Evolutionary conservation across 768 basidiomycete species (phyloP).

Genomic region (Mycena galopus): DNA sequence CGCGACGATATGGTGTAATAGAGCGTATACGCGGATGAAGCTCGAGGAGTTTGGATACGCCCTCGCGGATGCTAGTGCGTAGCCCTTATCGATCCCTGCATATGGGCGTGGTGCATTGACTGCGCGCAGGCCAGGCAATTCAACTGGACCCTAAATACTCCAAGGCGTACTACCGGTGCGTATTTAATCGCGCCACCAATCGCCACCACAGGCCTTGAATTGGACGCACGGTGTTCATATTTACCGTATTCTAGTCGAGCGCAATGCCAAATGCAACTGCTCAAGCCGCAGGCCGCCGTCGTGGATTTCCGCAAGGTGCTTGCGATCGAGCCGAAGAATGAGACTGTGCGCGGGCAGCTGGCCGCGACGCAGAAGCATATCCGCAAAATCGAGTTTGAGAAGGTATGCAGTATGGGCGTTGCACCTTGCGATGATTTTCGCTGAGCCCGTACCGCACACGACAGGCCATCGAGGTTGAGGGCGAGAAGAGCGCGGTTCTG

Average conservation of each 20-base stretch:
- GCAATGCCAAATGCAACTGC: slow-evolving; percentile 89
- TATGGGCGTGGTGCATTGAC: slow-evolving; percentile 3
- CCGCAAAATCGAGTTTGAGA: slow-evolving; percentile 92
- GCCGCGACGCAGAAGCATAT: slow-evolving; percentile 92
- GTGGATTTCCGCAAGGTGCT: slow-evolving; percentile 90
- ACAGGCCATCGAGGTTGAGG: slow-evolving; percentile 93
- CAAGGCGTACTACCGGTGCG: slow-evolving; percentile 89
- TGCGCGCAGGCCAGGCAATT: slow-evolving; percentile 80
- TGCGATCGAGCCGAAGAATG: slow-evolving; percentile 88
- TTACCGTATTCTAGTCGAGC: slow-evolving; percentile 71
- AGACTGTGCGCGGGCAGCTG: slow-evolving; percentile 82
- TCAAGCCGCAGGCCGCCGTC: slow-evolving; percentile 89
- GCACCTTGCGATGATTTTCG: neutral
- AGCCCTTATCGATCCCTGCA: neutral
- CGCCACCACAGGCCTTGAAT: too few relatives aligned
- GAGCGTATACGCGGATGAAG: slow-evolving; percentile 93
- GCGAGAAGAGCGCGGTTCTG: slow-evolving; percentile 83
- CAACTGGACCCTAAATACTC: slow-evolving; percentile 89
- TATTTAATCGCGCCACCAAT: slow-evolving; percentile 3
- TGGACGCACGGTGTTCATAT: too few relatives aligned
- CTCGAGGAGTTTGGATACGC: slow-evolving; percentile 95
- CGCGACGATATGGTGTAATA: slow-evolving; percentile 93
- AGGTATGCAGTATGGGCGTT: slow-evolving; percentile 59
- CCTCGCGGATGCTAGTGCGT: slow-evolving; percentile 86
- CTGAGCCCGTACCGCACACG: slow-evolving; percentile 17